Evolutionary conservation across 139 green algal genomes (phyloP).

Genomic region (Chlorella sp.): DNA sequence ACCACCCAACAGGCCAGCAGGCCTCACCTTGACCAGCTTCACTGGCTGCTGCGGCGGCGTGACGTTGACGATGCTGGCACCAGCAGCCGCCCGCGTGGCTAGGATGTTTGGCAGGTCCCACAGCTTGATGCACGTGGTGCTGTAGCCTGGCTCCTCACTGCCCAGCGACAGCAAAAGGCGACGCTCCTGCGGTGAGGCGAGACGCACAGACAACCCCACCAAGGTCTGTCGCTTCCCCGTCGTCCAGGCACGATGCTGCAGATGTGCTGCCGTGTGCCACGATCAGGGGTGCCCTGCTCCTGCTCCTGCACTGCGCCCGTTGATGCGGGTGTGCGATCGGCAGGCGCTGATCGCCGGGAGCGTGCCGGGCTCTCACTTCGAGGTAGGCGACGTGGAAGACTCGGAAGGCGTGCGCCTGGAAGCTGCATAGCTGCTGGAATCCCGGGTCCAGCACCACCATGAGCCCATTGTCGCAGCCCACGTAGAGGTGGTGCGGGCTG

Average conservation of each 20-base stretch:
- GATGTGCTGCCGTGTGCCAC: too few relatives aligned
- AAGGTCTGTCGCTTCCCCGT: neutral
- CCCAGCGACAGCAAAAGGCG: constrained; percentile 40
- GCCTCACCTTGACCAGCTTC: neutral
- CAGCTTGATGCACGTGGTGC: constrained; percentile 45
- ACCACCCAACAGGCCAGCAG: neutral
- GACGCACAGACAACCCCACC: neutral
- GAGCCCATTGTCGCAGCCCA: constrained; percentile 51
- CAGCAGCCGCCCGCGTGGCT: neutral
- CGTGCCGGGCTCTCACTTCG: constrained; percentile 11
- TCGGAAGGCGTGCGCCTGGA: constrained; percentile 36
- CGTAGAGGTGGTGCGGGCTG: constrained; percentile 26
- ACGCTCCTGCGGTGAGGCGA: neutral
- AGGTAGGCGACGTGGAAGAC: constrained; percentile 40
- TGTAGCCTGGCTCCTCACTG: constrained; percentile 46
- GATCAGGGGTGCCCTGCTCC: too few relatives aligned
- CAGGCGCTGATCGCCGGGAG: neutral
- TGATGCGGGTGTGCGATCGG: neutral
- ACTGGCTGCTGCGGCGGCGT: neutral
- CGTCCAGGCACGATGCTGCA: too few relatives aligned
- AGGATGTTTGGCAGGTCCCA: constrained; percentile 29
- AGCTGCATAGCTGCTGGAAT: constrained; percentile 14
- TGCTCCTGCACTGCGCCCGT: neutral
- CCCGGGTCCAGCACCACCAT: constrained; percentile 35
- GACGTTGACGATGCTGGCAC: neutral